Conservation (phyloP, 2,329 filamentous ascomycete genomes). For the Septoria linicola region DNA sequence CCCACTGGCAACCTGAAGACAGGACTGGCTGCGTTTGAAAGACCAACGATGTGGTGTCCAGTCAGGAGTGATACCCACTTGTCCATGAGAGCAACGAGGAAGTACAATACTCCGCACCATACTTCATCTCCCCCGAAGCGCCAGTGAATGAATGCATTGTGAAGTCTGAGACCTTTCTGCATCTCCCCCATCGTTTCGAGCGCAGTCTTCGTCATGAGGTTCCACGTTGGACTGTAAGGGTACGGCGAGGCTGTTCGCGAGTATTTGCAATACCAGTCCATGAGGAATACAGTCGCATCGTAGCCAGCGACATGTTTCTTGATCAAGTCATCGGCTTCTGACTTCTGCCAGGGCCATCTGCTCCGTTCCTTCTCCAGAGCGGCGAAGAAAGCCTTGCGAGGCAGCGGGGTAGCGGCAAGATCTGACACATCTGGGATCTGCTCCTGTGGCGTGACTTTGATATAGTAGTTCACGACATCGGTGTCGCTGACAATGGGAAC, state of each 20-base stretch:
- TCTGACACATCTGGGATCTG: slow-evolving; percentile 49
- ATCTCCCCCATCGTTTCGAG: slow-evolving; percentile 54
- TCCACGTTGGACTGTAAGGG: slow-evolving; percentile 58
- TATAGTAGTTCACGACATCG: slow-evolving; percentile 54
- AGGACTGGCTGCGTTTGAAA: slow-evolving; percentile 37
- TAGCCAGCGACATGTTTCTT: slow-evolving; percentile 53
- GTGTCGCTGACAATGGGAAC: slow-evolving; percentile 52
- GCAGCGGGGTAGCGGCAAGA: slow-evolving; percentile 50
- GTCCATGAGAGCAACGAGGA: slow-evolving; percentile 56
- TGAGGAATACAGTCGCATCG: slow-evolving; percentile 54
- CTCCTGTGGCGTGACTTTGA: slow-evolving; percentile 36
- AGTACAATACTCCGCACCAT: slow-evolving; percentile 55
- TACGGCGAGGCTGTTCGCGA: slow-evolving; percentile 51
- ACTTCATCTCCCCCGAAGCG: slow-evolving; percentile 57
- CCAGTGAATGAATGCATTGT: slow-evolving; percentile 60
- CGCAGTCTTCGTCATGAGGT: slow-evolving; percentile 57
- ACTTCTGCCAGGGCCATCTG: slow-evolving; percentile 45
- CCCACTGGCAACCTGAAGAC: slow-evolving; percentile 51
- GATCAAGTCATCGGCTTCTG: slow-evolving; percentile 49
- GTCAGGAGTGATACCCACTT: slow-evolving; percentile 54
- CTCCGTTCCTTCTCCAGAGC: slow-evolving; percentile 49
- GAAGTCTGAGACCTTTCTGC: slow-evolving; percentile 55
- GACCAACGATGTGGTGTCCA: slow-evolving; percentile 43
- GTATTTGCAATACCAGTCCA: slow-evolving; percentile 54
- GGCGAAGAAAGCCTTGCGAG: slow-evolving; percentile 47